Evolutionary conservation across 192 early-diverging fungal species (phyloP), one percentile per base, ranked within the genome.

Genomic region (Thoreauomyces humboldtii): DNA sequence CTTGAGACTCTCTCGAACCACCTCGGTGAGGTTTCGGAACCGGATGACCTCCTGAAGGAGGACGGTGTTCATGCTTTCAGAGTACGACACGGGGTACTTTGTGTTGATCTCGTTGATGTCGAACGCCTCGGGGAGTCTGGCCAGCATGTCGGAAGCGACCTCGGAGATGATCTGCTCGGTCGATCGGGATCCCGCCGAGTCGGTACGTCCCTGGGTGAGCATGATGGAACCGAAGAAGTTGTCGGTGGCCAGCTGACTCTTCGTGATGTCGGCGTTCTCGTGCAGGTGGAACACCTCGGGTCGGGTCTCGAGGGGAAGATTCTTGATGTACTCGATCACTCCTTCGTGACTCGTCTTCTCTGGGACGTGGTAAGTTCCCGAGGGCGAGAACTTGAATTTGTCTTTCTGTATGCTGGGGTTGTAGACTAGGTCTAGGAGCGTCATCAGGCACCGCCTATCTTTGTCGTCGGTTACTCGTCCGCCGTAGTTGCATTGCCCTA

Each of bases 11-110:
- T 80, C 77, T 11, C 79, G 70, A 17, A 85, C 69, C 14, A 82
- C 75, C 53, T 85, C 78, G 2, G 74, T 68, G 42, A 85, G 57
- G 33, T 74, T 79, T 7, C 74, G 70, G 60, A 76, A 85, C 61
- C 83, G 64, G 42, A 85, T 84, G 27, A 81, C 72, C 66, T 85
- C 83, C 29, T 85, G 83, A 5, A 85, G 68, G 14, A 85, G 53
- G 19, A 85, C 83, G 11, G 83, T 85, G 65, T 85, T 85, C 83
- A 85, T 85, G 59, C 78, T 81, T 44, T 85, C 83, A 15, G 65
- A 61, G 70, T 85, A 85, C 22, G 64, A 78, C 29, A 78, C 72
- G n/a, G 83, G 83, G 62, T 81, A 85, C 69, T 82, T 85, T 41
- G 61, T 55, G 21, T 50, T 53, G 19, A 85, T 64, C 42, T 67